Conservation (phyloP, 176 grass and related monocot genomes). For the Elaeis guineensis region DNA sequence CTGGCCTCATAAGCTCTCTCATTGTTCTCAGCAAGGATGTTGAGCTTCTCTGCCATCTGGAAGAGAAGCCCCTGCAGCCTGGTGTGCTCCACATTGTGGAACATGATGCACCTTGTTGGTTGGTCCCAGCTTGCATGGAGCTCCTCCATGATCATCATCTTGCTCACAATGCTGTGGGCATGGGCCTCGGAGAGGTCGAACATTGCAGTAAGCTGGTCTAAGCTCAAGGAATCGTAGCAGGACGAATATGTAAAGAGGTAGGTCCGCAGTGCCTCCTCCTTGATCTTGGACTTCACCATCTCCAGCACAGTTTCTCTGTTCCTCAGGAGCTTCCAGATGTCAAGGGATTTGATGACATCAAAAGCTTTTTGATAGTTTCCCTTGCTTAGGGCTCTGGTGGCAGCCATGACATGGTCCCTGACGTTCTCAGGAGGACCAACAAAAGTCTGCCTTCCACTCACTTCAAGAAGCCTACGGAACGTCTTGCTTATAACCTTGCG, state of each 20-base stretch:
- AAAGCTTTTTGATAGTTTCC: slow-evolving; percentile 74
- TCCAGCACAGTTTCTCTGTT: slow-evolving; percentile 71
- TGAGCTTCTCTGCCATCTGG: slow-evolving; percentile 90
- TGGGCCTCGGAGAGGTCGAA: slow-evolving; percentile 69
- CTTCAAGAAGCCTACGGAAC: slow-evolving; percentile 89
- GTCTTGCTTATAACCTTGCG: slow-evolving; percentile 72
- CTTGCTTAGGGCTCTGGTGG: slow-evolving; percentile 63
- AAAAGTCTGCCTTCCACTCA: slow-evolving; percentile 86
- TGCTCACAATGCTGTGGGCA: slow-evolving; percentile 72
- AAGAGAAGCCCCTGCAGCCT: slow-evolving; percentile 84
- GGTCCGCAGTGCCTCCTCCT: slow-evolving; percentile 85
- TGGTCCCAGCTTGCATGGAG: slow-evolving; percentile 92
- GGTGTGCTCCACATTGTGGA: slow-evolving; percentile 86
- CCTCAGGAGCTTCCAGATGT: slow-evolving; percentile 84
- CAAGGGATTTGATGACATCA: slow-evolving; percentile 50
- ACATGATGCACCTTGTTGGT: slow-evolving; percentile 71
- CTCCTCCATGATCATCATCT: slow-evolving; percentile 95
- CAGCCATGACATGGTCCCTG: slow-evolving; percentile 86
- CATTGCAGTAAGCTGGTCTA: slow-evolving; percentile 72
- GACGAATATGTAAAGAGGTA: slow-evolving; percentile 77
- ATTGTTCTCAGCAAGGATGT: slow-evolving; percentile 72
- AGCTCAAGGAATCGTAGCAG: slow-evolving; percentile 62
- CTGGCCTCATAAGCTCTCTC: slow-evolving; percentile 90
- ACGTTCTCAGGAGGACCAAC: slow-evolving; percentile 90
- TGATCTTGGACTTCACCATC: slow-evolving; percentile 81